These are phyloP conservation scores for Oryza glumipatula DNA, from an alignment of 176 grass and related monocot genomes.

Conservation along the genomic window DNA sequence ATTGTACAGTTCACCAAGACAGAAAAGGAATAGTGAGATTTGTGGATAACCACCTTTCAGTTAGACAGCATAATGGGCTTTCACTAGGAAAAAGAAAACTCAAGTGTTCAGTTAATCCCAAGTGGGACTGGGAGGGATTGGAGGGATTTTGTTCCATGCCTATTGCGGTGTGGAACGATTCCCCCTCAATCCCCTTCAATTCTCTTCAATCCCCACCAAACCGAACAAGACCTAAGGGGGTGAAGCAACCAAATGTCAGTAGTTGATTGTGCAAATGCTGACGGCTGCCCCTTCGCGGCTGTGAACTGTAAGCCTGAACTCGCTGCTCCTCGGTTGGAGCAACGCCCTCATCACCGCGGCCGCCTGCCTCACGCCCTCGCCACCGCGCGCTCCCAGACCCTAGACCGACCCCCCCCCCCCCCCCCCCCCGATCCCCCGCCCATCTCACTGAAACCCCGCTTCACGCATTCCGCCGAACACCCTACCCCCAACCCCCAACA, in stretches of 20 bases:
- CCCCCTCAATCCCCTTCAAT: too few species aligned
- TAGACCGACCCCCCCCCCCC: too few species aligned
- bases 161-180: neutral
- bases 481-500: neutral
- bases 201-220: too few species aligned
- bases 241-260: neutral
- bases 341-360: neutral
- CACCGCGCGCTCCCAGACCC: neutral
- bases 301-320: neutral
- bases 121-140: too few species aligned
- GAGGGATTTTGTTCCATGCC: too few species aligned
- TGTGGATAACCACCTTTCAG: neutral
- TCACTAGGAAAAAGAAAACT: neutral
- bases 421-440: neutral
- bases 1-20: neutral
- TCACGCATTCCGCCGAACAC: slow-evolving; percentile 30
- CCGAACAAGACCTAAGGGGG: neutral
- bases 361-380: too few species aligned
- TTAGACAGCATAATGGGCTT: neutral
- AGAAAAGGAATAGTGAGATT: neutral
- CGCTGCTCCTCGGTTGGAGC: neutral
- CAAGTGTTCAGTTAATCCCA: too few species aligned
- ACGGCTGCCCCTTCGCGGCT: too few species aligned
- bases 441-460: neutral
- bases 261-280: too few species aligned